Evolutionary conservation across 1,284 basidiomycete species (phyloP), one percentile per base, ranked within the genome.

Genomic region (Ganoderma sp.): DNA sequence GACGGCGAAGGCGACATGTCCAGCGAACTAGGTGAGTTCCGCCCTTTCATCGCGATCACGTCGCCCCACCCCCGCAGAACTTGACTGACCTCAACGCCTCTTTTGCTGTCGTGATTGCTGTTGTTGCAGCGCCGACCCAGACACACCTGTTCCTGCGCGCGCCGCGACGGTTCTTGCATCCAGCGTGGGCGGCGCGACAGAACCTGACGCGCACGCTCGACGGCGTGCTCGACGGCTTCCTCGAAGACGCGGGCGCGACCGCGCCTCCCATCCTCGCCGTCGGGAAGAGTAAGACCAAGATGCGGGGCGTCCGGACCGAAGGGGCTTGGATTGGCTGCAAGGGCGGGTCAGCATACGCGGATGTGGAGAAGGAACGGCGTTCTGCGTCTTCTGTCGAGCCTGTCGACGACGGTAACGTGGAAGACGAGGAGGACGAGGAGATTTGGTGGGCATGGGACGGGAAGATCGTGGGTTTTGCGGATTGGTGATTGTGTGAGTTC

Each of bases 371-470:
- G 70, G 67, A 50, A 64, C 73, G 10, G 70, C 67, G 32, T 32
- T 32, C 19, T 2, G 19, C 2, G 12, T 9, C 57, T n/a, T 25
- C 39, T 25, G 57, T 42, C 4, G 7, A 39, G 22, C 57, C n/a
- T 22, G 39, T 28, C 25, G 25, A 28, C 25, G 25, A 28, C 25
- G 25, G 12, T 3, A 25, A 10, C 5, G 8, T 15, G 34, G 61
- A 57, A 45, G 74, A 78, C 14, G 90, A 90, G 72, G 87, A 85
- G 22, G 87, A 90, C 63, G 91, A 93, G 73, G 84, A 90, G 85
- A 91, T 93, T 64, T 93, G 91, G 91, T 93, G 91, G 90, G 86
- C 82, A 64, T 93, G 91, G 91, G 86, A 91, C 72, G 90, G 90
- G 10, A 90, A 88, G 74, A 75, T 92, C 68, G 82, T 82, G n/a